Conservation (phyloP, 2,329 filamentous ascomycete species). For the Colletotrichum navitas region DNA sequence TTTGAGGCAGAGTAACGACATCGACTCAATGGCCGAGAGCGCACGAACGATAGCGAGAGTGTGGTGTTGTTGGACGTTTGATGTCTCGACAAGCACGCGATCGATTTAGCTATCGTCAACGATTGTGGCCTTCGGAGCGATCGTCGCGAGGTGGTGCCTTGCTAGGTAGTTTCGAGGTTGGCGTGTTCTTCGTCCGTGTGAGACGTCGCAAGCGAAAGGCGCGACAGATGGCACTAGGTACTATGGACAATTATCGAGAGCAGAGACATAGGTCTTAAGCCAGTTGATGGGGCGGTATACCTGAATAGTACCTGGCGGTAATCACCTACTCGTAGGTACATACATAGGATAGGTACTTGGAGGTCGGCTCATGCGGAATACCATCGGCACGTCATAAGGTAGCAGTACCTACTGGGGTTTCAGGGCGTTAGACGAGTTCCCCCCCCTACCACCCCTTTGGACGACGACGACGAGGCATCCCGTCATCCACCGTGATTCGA, state of each 20-base stretch:
- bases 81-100: constrained; percentile 9
- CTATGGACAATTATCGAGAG: not conserved
- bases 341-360: not conserved
- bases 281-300: constrained; percentile 1
- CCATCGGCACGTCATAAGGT: constrained; percentile 36
- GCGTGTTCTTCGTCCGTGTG: not conserved
- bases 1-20: not conserved
- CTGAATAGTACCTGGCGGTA: not conserved
- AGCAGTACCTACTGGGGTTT: constrained; percentile 34
- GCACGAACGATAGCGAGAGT: not conserved
- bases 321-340: too few species aligned
- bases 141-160: not conserved
- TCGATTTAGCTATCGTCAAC: not conserved
- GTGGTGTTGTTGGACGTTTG: not conserved
- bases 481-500: not conserved
- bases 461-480: not conserved
- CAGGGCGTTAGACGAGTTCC: constrained; percentile 35
- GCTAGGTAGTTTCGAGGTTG: constrained; percentile 15
- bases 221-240: too few species aligned
- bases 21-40: not conserved
- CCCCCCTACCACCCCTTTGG: not conserved
- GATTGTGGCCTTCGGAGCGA: not conserved
- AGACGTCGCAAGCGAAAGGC: not conserved
- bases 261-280: constrained; percentile 26
- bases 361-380: constrained; percentile 2